phyloP scores from a whole-genome alignment of 2,329 filamentous ascomycete genomes.

The Penicillium verrucosum region DNA sequence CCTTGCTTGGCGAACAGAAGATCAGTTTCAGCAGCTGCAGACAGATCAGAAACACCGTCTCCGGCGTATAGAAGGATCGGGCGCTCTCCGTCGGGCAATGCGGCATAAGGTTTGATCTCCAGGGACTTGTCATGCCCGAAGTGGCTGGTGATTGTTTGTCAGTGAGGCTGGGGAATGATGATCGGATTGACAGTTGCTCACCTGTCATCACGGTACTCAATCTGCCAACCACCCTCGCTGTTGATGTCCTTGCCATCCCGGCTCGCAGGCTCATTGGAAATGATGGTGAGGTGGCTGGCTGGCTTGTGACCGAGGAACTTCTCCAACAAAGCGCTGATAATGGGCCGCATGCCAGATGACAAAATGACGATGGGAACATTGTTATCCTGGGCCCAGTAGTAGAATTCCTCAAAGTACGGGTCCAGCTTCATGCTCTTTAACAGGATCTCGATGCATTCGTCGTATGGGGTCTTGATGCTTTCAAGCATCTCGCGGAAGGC shows the following conservation, averaged over 20 bases:
- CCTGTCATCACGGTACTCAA: constrained; percentile 84
- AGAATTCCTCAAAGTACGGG: constrained; percentile 83
- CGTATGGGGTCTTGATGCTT: constrained; percentile 74
- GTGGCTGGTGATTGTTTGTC: constrained; percentile 48
- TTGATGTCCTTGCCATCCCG: constrained; percentile 70
- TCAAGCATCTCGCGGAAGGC: constrained; percentile 91
- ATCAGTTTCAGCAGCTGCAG: constrained; percentile 88
- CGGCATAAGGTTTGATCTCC: constrained; percentile 77
- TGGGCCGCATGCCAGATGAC: constrained; percentile 86
- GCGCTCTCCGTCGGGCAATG: constrained; percentile 63
- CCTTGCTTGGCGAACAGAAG: constrained; percentile 91
- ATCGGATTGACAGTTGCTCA: constrained; percentile 33
- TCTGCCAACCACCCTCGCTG: constrained; percentile 79
- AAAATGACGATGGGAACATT: constrained; percentile 91
- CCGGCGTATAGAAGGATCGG: constrained; percentile 92
- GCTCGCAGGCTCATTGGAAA: constrained; percentile 75
- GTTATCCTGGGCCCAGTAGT: constrained; percentile 72
- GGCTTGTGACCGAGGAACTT: constrained; percentile 76
- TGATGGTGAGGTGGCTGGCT: constrained; percentile 71
- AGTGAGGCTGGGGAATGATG: neutral
- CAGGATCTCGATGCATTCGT: constrained; percentile 75
- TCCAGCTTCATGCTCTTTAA: constrained; percentile 83
- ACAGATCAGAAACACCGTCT: constrained; percentile 89
- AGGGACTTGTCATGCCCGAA: constrained; percentile 98
- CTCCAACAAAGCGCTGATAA: constrained; percentile 79